phyloP scores from a whole-genome alignment of 148 eudicot species.

The Rhododendron simsii region DNA sequence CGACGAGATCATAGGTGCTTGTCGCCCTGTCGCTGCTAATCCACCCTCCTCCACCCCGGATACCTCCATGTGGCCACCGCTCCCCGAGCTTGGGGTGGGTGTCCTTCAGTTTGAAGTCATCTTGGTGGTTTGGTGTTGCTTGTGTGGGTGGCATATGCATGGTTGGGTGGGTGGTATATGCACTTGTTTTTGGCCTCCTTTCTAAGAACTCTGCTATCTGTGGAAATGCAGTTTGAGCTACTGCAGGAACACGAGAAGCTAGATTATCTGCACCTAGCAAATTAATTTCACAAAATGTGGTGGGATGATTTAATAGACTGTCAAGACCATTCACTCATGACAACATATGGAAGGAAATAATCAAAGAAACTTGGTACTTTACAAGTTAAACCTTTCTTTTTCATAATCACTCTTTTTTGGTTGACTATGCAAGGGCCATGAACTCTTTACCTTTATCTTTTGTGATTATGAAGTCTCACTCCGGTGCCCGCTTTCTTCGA shows the following conservation, averaged over 20 bases:
- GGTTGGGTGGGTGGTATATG: no score
- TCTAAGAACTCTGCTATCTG: background rate
- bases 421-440: background rate
- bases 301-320: background rate
- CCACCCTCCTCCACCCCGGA: constrained; percentile 61
- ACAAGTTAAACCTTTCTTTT: background rate
- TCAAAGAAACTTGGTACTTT: background rate
- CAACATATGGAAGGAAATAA: background rate
- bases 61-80: constrained; percentile 80
- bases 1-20: constrained; percentile 68
- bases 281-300: background rate
- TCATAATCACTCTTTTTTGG: background rate
- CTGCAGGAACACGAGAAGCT: background rate
- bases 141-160: no score
- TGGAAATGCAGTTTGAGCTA: background rate
- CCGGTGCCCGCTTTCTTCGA: background rate
- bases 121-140: constrained; percentile 27
- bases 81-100: constrained; percentile 75
- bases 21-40: constrained; percentile 51
- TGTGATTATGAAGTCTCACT: background rate
- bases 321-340: background rate
- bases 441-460: constrained; percentile 12
- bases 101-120: constrained; percentile 62
- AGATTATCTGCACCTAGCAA: background rate
- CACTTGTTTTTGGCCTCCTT: background rate